Conservation (phyloP, 2,329 filamentous ascomycete species). For the Nothomitra cinnamomea region DNA sequence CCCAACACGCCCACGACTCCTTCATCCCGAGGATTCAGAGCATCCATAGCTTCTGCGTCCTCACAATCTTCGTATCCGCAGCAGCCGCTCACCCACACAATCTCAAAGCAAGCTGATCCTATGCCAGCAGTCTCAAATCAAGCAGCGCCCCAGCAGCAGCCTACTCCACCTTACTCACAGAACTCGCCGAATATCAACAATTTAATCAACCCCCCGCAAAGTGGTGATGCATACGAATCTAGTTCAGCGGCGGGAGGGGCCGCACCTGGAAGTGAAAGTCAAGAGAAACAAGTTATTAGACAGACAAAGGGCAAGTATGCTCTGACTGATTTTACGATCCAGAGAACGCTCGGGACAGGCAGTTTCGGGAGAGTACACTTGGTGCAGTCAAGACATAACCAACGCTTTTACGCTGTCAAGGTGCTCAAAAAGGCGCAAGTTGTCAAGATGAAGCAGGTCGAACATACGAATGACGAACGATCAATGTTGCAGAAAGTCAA, state of each 20-base stretch:
- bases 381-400: constrained; percentile 95
- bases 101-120: constrained; percentile 3
- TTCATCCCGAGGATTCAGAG: constrained; percentile 31
- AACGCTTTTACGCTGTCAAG: constrained; percentile 95
- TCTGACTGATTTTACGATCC: constrained; percentile 72
- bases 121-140: not conserved
- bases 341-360: constrained; percentile 84
- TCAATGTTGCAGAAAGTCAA: constrained; percentile 93
- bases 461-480: constrained; percentile 96
- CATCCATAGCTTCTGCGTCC: constrained; percentile 5
- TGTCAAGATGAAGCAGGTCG: constrained; percentile 99
- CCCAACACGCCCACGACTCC: constrained; percentile 37
- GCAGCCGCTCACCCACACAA: not conserved
- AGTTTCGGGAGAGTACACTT: constrained; percentile 94
- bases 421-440: constrained; percentile 97
- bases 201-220: constrained; percentile 52
- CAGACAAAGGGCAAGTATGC: constrained; percentile 93
- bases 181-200: constrained; percentile 49
- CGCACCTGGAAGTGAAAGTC: constrained; percentile 19
- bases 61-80: constrained; percentile 5
- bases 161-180: constrained; percentile 1
- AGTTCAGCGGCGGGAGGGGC: constrained; percentile 10
- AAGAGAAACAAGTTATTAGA: constrained; percentile 19
- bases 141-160: not conserved
- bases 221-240: constrained; percentile 24